A percentile compares a stretch with the other conserved stretches of the same genome.
Evolutionary conservation across 495 filamentous ascomycete genomes (phyloP).

Genomic region (Xeromyces bisporus): DNA sequence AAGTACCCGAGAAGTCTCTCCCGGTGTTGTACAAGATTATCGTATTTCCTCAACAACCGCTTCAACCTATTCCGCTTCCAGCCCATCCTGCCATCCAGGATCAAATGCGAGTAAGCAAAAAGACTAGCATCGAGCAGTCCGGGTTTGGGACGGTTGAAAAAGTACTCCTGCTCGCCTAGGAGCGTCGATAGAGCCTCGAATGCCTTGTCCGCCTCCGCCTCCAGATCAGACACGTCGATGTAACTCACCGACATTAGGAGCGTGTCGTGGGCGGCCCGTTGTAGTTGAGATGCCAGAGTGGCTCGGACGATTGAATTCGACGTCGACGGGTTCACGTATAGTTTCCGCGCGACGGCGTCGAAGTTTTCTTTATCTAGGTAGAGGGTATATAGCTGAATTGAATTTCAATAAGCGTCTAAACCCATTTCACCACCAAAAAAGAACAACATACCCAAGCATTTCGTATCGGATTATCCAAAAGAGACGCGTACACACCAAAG

Average conservation of each 20-base stretch:
- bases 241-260: slow-evolving; percentile 45
- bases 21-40: slow-evolving; percentile 39
- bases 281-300: slow-evolving; percentile 46
- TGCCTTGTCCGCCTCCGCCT: slow-evolving; percentile 51
- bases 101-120: slow-evolving; percentile 78
- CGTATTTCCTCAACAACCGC: slow-evolving; percentile 21
- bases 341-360: slow-evolving; percentile 38
- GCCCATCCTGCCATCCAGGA: slow-evolving; percentile 42
- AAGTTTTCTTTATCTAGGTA: slow-evolving; percentile 58
- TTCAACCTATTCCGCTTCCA: slow-evolving; percentile 37
- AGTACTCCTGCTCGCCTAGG: slow-evolving; percentile 47
- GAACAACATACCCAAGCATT: slow-evolving; percentile 70
- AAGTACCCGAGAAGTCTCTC: slow-evolving; percentile 29
- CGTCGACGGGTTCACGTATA: slow-evolving; percentile 53
- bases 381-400: slow-evolving; percentile 52
- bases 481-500: slow-evolving; percentile 61
- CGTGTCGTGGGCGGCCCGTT: slow-evolving; percentile 51
- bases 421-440: neutral
- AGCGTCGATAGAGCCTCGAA: slow-evolving; percentile 58
- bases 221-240: slow-evolving; percentile 46
- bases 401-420: neutral
- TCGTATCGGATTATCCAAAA: slow-evolving; percentile 67
- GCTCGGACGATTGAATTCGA: slow-evolving; percentile 44
- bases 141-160: slow-evolving; percentile 46
- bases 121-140: slow-evolving; percentile 71